Conservation (phyloP, 345 rosid genomes). For the Hibiscus tridactylites region DNA sequence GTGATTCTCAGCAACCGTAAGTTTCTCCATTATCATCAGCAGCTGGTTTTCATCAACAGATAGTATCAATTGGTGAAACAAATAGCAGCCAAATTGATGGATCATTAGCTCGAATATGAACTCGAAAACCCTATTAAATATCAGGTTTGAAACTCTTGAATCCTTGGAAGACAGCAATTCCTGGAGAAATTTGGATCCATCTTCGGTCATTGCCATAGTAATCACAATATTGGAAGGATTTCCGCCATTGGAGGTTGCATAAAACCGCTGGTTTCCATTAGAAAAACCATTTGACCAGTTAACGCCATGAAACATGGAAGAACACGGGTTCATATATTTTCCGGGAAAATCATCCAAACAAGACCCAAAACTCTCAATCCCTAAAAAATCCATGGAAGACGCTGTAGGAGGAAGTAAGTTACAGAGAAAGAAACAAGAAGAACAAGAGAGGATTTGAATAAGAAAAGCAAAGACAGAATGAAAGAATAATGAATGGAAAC, state of each 20-base stretch:
- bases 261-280: not conserved
- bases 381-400: not conserved
- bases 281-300: not conserved
- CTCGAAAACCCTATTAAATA: not conserved
- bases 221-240: no score
- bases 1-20: not conserved
- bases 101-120: not conserved
- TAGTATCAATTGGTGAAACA: not conserved
- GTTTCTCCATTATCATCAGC: not conserved
- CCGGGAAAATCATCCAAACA: not conserved
- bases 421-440: no score
- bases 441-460: no score
- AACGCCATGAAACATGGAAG: not conserved
- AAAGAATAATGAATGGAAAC: no score
- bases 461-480: no score
- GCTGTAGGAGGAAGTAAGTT: no score
- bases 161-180: no score
- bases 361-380: not conserved
- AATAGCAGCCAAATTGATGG: not conserved
- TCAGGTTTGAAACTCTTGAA: not conserved
- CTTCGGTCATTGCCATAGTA: no score
- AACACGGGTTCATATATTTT: not conserved
- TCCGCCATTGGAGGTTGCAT: not conserved
- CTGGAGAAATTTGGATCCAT: no score
- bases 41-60: not conserved